Evolutionary conservation across 2,329 filamentous ascomycete genomes (phyloP), one percentile per base, ranked within the genome.

Genomic region (Chaetomiaceae sp.): DNA sequence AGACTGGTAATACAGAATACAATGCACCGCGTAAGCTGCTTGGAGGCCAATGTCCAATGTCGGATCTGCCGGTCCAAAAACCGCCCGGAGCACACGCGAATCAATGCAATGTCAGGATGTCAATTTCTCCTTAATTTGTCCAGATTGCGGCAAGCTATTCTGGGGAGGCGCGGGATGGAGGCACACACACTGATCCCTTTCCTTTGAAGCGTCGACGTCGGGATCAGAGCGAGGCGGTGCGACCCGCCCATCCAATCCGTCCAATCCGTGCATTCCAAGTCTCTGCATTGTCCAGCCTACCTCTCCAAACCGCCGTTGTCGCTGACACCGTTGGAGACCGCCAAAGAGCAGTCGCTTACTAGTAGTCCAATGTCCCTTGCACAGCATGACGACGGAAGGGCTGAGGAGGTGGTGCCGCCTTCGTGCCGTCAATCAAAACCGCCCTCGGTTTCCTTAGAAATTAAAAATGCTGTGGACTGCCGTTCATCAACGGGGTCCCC

Each of bases 141-240:
- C 33, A 44, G 23, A 44, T 50, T 50, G 19, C 47, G 7, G 21
- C n/a, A 16, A 20, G 5, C 45, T 43, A 42, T 48, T 43, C 45
- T 31, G 38, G 21, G n/a, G 46, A 16, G 30, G 46, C n/a, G 13
- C n/a, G 38, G 38, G 3, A 27, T 17, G 20, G 7, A 16, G 38
- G 6, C 6, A 35, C 38, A 14, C 46, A 19, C 20, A 20, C 16
- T 30, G 16, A 19, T 27, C 13, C 30, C 25, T 27, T 27, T 27
- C 25, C 12, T 19, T 5, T 25, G 41, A 8, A 25, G 13, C 42
- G 34, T 14, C n/a, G 20, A 39, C 19, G 38, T 48, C 23, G 23
- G 39, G 37, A 43, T 34, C 39, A 13, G 39, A 20, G 44, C 30
- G 43, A 47, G 21, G 27, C 43, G 42, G 49, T 51, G 49, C 49